Base-by-base conservation (phyloP, 2,329 filamentous ascomycete genomes). In the Calonectria hongkongensis region DNA sequence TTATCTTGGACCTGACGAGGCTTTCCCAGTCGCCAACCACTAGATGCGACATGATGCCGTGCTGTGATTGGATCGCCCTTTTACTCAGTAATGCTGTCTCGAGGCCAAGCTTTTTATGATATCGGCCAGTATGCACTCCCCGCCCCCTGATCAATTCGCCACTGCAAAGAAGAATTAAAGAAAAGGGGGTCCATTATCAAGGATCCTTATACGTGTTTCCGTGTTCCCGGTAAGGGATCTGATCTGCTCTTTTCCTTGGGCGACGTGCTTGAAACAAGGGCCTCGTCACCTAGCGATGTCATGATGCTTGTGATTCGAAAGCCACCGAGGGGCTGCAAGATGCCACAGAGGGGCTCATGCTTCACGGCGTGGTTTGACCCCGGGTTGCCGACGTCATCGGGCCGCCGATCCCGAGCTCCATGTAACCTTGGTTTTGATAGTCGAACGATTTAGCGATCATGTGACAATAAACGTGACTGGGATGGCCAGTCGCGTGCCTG, bases 221-320 rank as follows among this genome's bases (percentile, higher is more conserved):
- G 15, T 62, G 30, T 28, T 73, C 28, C 63, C 27, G 70, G 66
- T 51, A 73, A 73, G 54, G 67, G 68, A 71, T 74, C 75, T 69
- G 77, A 78, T 79, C 74, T 70, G 27, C 64, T 66, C 33, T 70
- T 58, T 74, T 66, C 36, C 68, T 58, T 74, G 72, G 36, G 30
- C 58, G 36, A 70, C 69, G 51, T 60, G 67, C 68, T 70, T 75
- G 78, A 79, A 79, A 79, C 78, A 79, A 69, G 74, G 74, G 71
- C 70, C 74, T 79, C 75, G 78, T 79, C 78, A 79, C 74, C 77
- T 50, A 58, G 28, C 58, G 45, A 56, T 45, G 50, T 18, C 50
- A 56, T 54, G 48, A 58, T 76, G 71, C 75, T 74, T 71, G 36
- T 68, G 65, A 72, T 62, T 56, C 54, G 68, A 63, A 73, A 70